Percentiles rank a stretch among this genome's conserved stretches.
phyloP scores from a whole-genome alignment of 2,329 filamentous ascomycete species.

The Sporothrix pallida region DNA sequence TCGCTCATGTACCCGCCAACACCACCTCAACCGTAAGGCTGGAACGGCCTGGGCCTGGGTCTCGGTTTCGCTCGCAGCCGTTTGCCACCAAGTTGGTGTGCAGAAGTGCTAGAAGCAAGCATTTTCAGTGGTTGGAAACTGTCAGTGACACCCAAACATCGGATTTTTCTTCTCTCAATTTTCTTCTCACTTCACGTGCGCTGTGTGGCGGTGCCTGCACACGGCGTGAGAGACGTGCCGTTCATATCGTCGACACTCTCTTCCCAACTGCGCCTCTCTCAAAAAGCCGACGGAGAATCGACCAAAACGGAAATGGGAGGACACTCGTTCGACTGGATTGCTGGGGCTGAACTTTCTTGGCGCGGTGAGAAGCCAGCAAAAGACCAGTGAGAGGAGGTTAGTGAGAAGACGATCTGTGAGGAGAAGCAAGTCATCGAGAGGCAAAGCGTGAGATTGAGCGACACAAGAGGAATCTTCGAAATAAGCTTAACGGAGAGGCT shows the following conservation, averaged over 20 bases:
- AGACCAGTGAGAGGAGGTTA: not conserved
- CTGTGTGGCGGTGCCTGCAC: constrained; percentile 6
- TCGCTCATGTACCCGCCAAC: not conserved
- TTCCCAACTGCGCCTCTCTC: not conserved
- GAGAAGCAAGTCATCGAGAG: too few relatives aligned
- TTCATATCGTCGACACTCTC: not conserved
- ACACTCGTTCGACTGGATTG: not conserved
- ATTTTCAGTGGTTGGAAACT: not conserved
- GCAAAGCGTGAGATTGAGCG: not conserved
- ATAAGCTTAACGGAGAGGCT: too few relatives aligned
- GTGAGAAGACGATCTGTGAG: not conserved
- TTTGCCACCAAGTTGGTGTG: not conserved
- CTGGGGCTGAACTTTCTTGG: constrained; percentile 12
- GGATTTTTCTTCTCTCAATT: not conserved
- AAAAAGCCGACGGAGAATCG: constrained; percentile 10
- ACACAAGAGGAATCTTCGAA: too few relatives aligned
- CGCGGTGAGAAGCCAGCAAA: not conserved
- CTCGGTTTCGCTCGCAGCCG: not conserved
- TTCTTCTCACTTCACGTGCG: not conserved
- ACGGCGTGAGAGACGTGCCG: not conserved
- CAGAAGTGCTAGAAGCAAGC: not conserved
- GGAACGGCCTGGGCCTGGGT: constrained; percentile 7
- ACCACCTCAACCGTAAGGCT: not conserved
- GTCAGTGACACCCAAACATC: not conserved
- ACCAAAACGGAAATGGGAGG: constrained; percentile 5